These are phyloP conservation scores for Ramaria sp. DNA, from an alignment of 768 basidiomycete genomes.

Conservation along the genomic window DNA sequence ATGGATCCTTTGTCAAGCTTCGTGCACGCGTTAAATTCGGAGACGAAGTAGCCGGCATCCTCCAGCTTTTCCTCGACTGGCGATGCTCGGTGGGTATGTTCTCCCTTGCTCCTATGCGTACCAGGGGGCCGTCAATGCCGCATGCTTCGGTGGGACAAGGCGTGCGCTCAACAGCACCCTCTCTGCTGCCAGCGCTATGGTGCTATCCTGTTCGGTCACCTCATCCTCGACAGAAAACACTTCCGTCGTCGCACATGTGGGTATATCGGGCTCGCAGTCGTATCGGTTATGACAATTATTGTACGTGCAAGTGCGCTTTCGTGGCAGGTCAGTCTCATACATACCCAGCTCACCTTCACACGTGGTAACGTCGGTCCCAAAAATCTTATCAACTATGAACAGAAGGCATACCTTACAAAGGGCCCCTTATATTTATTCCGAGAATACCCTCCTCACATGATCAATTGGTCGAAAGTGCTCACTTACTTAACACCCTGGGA, in stretches of 20 bases:
- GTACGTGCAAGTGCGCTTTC: conserved; percentile 29
- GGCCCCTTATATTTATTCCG: conserved; percentile 31
- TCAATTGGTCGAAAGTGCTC: not conserved
- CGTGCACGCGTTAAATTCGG: conserved; percentile 18
- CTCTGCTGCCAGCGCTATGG: conserved; percentile 33
- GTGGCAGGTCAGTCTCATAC: conserved; percentile 27
- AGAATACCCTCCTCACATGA: conserved; percentile 11
- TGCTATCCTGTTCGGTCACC: conserved; percentile 30
- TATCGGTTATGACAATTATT: conserved; percentile 19
- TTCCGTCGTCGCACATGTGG: conserved; percentile 26
- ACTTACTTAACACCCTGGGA: conserved; percentile 8
- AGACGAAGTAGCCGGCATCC: conserved; percentile 15
- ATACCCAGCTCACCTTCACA: conserved; percentile 29
- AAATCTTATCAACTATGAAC: conserved; percentile 19
- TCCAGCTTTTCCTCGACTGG: conserved; percentile 29
- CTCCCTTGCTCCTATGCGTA: conserved; percentile 24
- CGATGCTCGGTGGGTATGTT: conserved; percentile 20
- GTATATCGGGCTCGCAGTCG: conserved; percentile 27
- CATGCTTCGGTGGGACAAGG: conserved; percentile 31
- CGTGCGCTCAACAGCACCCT: conserved; percentile 31
- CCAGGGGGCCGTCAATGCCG: conserved; percentile 30
- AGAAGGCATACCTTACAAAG: conserved; percentile 23
- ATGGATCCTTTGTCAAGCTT: conserved; percentile 31
- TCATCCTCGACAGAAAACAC: conserved; percentile 26
- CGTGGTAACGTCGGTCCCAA: conserved; percentile 14